Base-by-base conservation (phyloP, 1,139 yeast species). In the Pichia sp. region DNA sequence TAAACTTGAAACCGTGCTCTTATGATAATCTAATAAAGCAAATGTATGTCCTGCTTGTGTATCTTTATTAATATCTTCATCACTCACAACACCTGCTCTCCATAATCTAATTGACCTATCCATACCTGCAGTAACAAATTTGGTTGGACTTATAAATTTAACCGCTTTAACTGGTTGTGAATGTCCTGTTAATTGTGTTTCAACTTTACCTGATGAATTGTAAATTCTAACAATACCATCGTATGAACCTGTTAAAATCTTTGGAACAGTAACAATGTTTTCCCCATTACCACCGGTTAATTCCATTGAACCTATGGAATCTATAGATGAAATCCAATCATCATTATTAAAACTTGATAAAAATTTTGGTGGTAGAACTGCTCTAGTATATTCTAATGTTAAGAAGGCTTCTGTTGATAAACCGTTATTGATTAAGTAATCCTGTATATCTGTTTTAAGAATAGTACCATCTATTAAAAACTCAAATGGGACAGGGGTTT, bases 211-310 rank as follows among this genome's bases (percentile, higher is more conserved):
- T 13, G 88, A 74, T 65, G 77, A 65, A 58, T 86, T 82, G 78
- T 91, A 91, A 11, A 94, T 78, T 53, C 97, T 75, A 20, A 91
- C 95, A 32, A 89, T 76, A 49, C 97, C 97, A 61, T 91, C 98
- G 57, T 89, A 91, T 1, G 95, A 80, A 20, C 98, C 98, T 10
- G 94, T 79, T 40, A 88, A 70, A 42, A 89, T 84, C 54, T 76
- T 73, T 18, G 77, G 72, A 38, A 66, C 64, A 15, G 72, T 65
- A 1, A 41, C 21, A 14, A 60, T 46, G 5, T 59, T 50, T 19
- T 52, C 51, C 6, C 57, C 59, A 15, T 50, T 40, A 6, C 54
- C 52, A 19, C 56, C 56, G 5, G 57, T 43, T 15, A 52, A 41
- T 19, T 65, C 58, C 43, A 52, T 51, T 8, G 66, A 56, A 18